Evolutionary conservation across 352 stramenopile species (phyloP).

Genomic region (Blastocystis sp.): DNA sequence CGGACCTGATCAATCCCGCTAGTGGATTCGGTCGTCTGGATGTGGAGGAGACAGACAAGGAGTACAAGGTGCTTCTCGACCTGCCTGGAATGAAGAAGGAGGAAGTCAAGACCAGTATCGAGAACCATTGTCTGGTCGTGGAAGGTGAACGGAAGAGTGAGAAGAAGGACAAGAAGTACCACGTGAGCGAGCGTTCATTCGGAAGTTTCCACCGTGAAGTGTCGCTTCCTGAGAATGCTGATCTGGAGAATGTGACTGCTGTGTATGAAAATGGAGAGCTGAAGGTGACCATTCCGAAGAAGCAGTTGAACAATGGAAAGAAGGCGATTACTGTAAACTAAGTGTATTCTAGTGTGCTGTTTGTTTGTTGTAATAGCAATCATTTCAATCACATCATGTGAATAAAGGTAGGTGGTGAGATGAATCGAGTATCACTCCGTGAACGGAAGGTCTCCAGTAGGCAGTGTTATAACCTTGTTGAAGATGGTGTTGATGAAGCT

Average conservation of each 20-base stretch:
- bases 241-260: neutral
- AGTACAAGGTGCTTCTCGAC: neutral
- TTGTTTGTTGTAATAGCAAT: too few relatives aligned
- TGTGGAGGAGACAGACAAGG: neutral
- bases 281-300: neutral
- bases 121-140: neutral
- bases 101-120: neutral
- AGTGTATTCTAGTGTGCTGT: too few relatives aligned
- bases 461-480: too few relatives aligned
- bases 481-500: too few relatives aligned
- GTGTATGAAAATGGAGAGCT: neutral
- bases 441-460: too few relatives aligned
- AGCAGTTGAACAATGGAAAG: neutral
- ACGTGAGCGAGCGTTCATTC: neutral
- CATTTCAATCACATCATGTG: too few relatives aligned
- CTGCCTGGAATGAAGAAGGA: constrained; percentile 9
- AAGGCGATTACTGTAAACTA: neutral
- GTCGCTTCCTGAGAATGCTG: neutral
- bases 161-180: neutral
- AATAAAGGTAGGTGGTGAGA: too few relatives aligned
- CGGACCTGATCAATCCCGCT: too few relatives aligned
- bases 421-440: too few relatives aligned
- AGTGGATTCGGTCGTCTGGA: constrained; percentile 36
- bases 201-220: neutral
- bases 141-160: neutral